Evolutionary conservation across 306 rosid genomes (phyloP).

Genomic region (Malus sylvestris): DNA sequence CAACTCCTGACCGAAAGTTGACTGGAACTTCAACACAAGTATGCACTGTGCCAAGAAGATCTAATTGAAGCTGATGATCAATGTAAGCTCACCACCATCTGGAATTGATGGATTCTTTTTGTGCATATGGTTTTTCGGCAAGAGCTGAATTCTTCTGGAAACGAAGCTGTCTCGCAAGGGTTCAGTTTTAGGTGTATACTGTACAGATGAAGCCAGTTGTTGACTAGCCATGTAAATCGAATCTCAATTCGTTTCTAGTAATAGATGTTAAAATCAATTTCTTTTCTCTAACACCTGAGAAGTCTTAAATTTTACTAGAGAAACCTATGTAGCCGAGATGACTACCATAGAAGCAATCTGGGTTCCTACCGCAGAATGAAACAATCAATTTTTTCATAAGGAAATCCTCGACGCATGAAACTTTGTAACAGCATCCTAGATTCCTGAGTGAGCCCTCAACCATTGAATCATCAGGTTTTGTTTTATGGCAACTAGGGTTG

Average conservation of each 20-base stretch:
- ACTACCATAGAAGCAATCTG: neutral
- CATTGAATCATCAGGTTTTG: too few species aligned
- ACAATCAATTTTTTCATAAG: too few species aligned
- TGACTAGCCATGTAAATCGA: constrained; percentile 25
- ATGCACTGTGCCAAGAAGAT: constrained; percentile 20
- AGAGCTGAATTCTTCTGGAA: constrained; percentile 30
- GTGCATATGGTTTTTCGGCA: constrained; percentile 17
- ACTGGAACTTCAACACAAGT: constrained; percentile 9
- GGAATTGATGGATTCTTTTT: constrained; percentile 10
- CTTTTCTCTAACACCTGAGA: neutral
- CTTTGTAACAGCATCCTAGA: too few species aligned
- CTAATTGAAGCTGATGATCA: constrained; percentile 11
- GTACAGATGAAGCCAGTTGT: constrained; percentile 38
- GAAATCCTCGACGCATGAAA: too few species aligned
- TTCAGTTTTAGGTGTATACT: constrained; percentile 32
- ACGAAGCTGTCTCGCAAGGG: constrained; percentile 20
- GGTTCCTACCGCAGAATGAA: neutral
- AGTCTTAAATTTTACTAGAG: neutral
- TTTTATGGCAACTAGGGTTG: too few species aligned
- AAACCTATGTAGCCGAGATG: neutral
- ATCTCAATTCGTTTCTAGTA: constrained; percentile 14
- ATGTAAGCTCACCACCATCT: constrained; percentile 3
- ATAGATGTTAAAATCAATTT: neutral
- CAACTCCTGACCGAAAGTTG: constrained; percentile 1
- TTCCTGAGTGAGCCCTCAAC: too few species aligned